Percentiles rank a stretch among this genome's conserved stretches.
These are phyloP conservation scores for Dipodascus albidus DNA, from an alignment of 805 yeast species.

Conservation along the genomic window DNA sequence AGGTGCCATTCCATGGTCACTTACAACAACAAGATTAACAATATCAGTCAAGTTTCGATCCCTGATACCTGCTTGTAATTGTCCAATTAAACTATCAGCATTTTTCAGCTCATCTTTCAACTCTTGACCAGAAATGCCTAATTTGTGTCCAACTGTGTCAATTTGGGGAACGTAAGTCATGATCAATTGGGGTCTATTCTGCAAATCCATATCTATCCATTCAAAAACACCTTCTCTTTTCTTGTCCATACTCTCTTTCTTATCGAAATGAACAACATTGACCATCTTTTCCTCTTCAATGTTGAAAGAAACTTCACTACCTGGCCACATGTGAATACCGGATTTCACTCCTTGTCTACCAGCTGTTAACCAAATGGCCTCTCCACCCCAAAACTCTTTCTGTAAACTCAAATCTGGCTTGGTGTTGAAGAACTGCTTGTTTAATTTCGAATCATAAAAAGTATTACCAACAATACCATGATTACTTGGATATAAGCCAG, in stretches of 20 bases:
- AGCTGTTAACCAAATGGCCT: constrained; percentile 80
- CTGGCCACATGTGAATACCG: constrained; percentile 97
- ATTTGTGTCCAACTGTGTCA: constrained; percentile 65
- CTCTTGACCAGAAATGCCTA: constrained; percentile 55
- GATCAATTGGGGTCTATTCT: constrained; percentile 60
- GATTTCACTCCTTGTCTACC: constrained; percentile 44
- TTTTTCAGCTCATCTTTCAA: constrained; percentile 41
- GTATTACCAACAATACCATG: constrained; percentile 85
- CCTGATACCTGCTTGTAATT: constrained; percentile 36
- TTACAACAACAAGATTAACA: constrained; percentile 65
- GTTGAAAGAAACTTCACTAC: constrained; percentile 60
- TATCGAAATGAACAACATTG: constrained; percentile 50
- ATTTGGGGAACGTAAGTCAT: constrained; percentile 72
- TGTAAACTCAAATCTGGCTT: constrained; percentile 40
- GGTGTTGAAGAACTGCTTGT: constrained; percentile 52
- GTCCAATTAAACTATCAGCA: constrained; percentile 56
- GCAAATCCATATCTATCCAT: constrained; percentile 53
- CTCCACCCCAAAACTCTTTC: constrained; percentile 79
- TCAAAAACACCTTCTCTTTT: constrained; percentile 48
- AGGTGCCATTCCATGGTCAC: constrained; percentile 94
- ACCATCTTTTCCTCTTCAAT: constrained; percentile 35
- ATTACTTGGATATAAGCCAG: constrained; percentile 72
- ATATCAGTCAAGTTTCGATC: constrained; percentile 48
- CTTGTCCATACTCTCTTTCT: constrained; percentile 42
- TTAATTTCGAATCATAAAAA: constrained; percentile 50